Percentiles rank a stretch among this genome's conserved stretches.
Evolutionary conservation across 805 yeast species (phyloP).

Genomic region (Nakazawaea sp.): DNA sequence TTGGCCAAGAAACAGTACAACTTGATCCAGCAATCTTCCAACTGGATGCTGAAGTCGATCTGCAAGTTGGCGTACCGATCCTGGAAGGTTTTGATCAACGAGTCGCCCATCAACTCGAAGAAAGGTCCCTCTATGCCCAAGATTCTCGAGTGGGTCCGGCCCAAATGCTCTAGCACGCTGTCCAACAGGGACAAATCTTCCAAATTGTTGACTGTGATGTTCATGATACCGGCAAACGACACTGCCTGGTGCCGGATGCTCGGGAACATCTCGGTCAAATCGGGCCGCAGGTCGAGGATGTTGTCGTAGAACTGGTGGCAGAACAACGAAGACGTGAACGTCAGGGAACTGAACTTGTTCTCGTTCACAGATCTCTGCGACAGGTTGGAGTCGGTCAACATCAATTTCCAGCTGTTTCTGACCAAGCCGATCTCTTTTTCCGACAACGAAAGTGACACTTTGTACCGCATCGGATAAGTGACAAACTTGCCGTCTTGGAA

Average conservation of each 20-base stretch:
- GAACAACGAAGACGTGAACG: constrained; percentile 52
- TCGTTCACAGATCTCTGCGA: constrained; percentile 13
- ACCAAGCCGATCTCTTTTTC: constrained; percentile 28
- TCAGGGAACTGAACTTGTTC: constrained; percentile 17
- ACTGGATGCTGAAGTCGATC: constrained; percentile 43
- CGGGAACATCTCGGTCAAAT: constrained; percentile 61
- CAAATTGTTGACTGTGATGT: constrained; percentile 57
- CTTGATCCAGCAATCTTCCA: constrained; percentile 68
- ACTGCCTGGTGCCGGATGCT: constrained; percentile 73
- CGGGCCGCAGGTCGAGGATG: constrained; percentile 52
- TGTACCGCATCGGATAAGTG: constrained; percentile 2
- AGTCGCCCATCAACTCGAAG: constrained; percentile 69
- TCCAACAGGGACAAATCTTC: constrained; percentile 53
- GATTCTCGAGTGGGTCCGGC: constrained; percentile 70
- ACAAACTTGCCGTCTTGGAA: constrained; percentile 5
- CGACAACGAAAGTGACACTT: constrained; percentile 14
- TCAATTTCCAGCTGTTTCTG: constrained; percentile 32
- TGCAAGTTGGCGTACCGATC: constrained; percentile 43
- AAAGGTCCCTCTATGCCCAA: constrained; percentile 64
- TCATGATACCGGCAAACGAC: constrained; percentile 72
- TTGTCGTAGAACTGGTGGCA: constrained; percentile 74
- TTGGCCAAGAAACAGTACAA: constrained; percentile 64
- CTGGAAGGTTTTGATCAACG: constrained; percentile 58
- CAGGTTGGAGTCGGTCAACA: constrained; percentile 29
- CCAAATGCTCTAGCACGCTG: constrained; percentile 54